phyloP scores from a whole-genome alignment of 148 eudicot species.

The Agrostemma githago region DNA sequence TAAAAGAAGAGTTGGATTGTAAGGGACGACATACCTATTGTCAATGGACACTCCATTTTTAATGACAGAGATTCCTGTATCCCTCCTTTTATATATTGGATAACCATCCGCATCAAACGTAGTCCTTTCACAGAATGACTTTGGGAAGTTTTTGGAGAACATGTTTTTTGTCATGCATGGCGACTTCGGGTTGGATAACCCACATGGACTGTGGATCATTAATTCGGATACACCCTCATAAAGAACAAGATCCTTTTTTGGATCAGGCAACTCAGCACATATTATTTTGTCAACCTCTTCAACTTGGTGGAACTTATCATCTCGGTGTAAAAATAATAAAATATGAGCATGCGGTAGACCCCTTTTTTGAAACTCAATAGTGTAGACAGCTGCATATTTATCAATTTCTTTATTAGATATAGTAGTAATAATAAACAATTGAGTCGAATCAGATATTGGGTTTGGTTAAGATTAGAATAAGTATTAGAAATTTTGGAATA shows the following conservation, averaged over 20 bases:
- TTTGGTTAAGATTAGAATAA: too few species aligned
- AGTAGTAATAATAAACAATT: too few species aligned
- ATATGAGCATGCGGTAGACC: not conserved
- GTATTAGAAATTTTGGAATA: too few species aligned
- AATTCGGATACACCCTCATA: not conserved
- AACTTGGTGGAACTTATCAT: not conserved
- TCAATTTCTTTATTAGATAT: not conserved
- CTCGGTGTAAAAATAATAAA: not conserved
- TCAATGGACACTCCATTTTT: not conserved
- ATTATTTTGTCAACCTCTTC: not conserved
- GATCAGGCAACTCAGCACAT: not conserved
- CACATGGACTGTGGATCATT: constrained; percentile 11
- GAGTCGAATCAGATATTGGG: too few species aligned
- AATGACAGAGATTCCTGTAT: not conserved
- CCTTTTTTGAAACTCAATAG: not conserved
- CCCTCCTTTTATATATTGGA: not conserved
- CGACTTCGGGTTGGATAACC: not conserved
- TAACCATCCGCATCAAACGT: not conserved
- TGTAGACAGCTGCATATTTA: not conserved
- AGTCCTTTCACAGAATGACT: not conserved
- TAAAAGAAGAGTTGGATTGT: not conserved
- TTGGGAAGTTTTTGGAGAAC: constrained; percentile 3
- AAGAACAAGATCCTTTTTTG: not conserved
- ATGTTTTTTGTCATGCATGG: not conserved
- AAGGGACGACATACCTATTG: not conserved